Base-by-base conservation (phyloP, 345 rosid genomes). In the Eutrema heterophyllum region DNA sequence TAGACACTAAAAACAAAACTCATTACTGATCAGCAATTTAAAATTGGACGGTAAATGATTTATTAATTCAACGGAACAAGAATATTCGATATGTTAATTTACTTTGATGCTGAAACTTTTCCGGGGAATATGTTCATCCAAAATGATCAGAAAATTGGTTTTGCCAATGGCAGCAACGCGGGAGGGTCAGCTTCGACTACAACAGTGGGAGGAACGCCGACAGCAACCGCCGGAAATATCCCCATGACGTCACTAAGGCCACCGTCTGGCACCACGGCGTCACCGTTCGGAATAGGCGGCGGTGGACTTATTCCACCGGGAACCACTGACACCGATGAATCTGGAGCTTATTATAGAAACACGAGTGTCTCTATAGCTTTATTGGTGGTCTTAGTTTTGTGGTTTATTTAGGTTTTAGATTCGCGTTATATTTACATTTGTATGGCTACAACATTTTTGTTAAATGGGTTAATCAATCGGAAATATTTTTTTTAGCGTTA, bases 181-280 rank as follows among this genome's bases (percentile, higher is more conserved):
- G 74, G 74, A 61, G 74, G 79, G 10, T 52, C 79, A 68, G 50
- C 70, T 35, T 75, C 79, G 10, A 75, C 79, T 10, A 62, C 70
- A 33, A 68, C 79, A 2, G 14, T 68, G 24, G 79, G 79, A 53
- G 79, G 70, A 75, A 62, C 64, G 4, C 43, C 74, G 26, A 62
- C 16, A 44, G 51, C 65, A 75, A 62, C 79, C 44, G 26, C 58
- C 29, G 79, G 79, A 61, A 75, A 75, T 18, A 69, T 24, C 24
- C 79, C 79, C 13, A 29, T 29, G 56, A 68, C 65, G 35, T 50
- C 79, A 35, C 45, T 75, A 13, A 35, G 79, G 51, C 79, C 79
- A 59, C 79, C 79, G 4, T 68, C 79, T 21, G 60, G 55, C 46
- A 75, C 73, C 48, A 75, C 63, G 11, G 12, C 65, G 44, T 68